Evolutionary conservation across 106 monocot genomes (phyloP).

Genomic region (Dendrobium huoshanense): DNA sequence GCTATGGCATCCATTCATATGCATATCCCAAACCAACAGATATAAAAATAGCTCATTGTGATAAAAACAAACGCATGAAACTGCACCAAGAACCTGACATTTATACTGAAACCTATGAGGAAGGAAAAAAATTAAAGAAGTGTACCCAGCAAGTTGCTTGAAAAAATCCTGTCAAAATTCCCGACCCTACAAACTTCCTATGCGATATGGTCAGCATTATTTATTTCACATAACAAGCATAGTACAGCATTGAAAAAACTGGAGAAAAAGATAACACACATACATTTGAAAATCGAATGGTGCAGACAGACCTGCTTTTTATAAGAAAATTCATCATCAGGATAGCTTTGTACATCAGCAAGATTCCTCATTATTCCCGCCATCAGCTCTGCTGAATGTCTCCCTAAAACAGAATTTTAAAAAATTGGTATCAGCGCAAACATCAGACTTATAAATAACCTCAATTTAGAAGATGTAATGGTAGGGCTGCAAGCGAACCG

Average conservation of each 20-base stretch:
- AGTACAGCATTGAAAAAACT: not conserved
- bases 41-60: not conserved
- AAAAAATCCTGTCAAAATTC: not conserved
- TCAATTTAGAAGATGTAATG: not conserved
- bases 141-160: not conserved
- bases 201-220: not conserved
- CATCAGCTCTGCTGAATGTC: conserved; percentile 61
- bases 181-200: not conserved
- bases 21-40: not conserved
- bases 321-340: conserved; percentile 70
- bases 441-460: not conserved
- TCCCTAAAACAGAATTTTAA: conserved; percentile 25
- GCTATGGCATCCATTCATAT: not conserved
- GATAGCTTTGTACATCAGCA: conserved; percentile 64
- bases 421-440: not conserved
- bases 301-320: conserved; percentile 53
- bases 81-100: not conserved
- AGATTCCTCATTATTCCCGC: conserved; percentile 44
- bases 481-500: too few species aligned
- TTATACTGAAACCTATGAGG: not conserved
- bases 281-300: not conserved
- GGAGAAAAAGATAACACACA: not conserved
- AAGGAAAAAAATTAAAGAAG: not conserved
- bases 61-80: not conserved
- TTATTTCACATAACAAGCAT: not conserved